Percentiles rank a stretch among this genome's conserved stretches.
Conservation (phyloP, 495 filamentous ascomycete genomes). For the Neurospora intermedia region DNA sequence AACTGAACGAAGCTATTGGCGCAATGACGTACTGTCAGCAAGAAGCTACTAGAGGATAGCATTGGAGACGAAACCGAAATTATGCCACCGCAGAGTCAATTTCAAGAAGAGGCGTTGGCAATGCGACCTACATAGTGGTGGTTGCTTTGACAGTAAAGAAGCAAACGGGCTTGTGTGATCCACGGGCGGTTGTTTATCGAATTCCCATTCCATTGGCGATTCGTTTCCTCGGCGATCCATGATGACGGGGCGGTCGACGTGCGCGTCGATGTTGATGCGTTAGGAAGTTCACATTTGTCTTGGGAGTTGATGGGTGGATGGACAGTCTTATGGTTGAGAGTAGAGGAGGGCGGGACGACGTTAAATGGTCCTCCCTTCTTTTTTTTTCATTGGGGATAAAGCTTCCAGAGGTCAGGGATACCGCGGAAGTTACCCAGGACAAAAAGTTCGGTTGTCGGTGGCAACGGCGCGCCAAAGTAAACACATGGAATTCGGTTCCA, state of each 20-base stretch:
- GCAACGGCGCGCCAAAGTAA: conserved; percentile 21
- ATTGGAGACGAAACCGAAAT: neutral
- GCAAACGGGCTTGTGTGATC: conserved; percentile 38
- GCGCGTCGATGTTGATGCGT: neutral
- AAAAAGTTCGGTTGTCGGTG: conserved; percentile 15
- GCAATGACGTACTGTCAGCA: neutral
- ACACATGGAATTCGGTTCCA: conserved; percentile 10
- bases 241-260: neutral
- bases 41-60: neutral
- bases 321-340: neutral
- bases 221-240: conserved; percentile 37
- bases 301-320: neutral
- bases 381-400: neutral
- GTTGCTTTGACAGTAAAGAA: conserved; percentile 17
- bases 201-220: conserved; percentile 42
- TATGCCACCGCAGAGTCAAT: neutral
- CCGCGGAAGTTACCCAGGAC: neutral
- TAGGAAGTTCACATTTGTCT: neutral
- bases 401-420: neutral
- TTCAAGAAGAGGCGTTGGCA: neutral
- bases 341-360: neutral
- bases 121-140: conserved; percentile 14
- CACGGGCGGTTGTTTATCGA: conserved; percentile 31
- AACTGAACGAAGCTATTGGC: neutral
- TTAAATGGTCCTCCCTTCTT: neutral